A percentile compares a stretch with the other conserved stretches of the same genome.
These are phyloP conservation scores for Micromonas pusilla DNA, from an alignment of 139 green algal species.

Conservation along the genomic window DNA sequence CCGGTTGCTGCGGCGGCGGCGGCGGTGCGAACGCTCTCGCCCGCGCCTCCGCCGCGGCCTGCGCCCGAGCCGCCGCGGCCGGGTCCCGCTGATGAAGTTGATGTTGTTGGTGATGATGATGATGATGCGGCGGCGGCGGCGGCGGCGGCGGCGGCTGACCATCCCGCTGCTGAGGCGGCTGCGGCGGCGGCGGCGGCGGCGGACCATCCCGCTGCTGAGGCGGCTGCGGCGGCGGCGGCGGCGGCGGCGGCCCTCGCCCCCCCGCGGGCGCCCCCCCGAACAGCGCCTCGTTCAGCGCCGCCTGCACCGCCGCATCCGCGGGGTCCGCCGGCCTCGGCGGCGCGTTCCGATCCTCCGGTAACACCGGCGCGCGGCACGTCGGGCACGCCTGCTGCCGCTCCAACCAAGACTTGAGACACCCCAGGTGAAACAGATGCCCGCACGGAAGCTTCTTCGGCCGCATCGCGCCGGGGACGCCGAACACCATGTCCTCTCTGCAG, in stretches of 20 bases:
- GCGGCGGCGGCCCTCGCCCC: neutral
- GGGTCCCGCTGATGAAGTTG: too few species aligned
- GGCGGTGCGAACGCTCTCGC: neutral
- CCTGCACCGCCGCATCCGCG: neutral
- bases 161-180: too few species aligned
- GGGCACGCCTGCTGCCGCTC: slow-evolving; percentile 94
- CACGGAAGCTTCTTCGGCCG: slow-evolving; percentile 85
- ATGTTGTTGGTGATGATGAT: too few species aligned
- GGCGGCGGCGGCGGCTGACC: too few species aligned
- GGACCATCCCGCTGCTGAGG: too few species aligned
- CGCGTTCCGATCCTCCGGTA: slow-evolving; percentile 4
- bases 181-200: too few species aligned
- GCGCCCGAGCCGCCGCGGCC: too few species aligned
- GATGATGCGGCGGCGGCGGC: too few species aligned
- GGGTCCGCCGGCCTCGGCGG: neutral
- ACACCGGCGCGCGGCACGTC: slow-evolving; percentile 72
- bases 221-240: too few species aligned
- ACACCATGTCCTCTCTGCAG: slow-evolving; percentile 86
- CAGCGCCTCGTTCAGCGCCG: neutral
- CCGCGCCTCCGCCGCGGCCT: neutral
- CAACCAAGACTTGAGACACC: slow-evolving; percentile 94
- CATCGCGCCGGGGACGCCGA: slow-evolving; percentile 10
- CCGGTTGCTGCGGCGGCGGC: neutral
- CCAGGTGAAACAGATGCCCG: slow-evolving; percentile 88
- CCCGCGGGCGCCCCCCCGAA: neutral